Evolutionary conservation across 768 basidiomycete genomes (phyloP).

Genomic region (Phlegmacium glaucopus): DNA sequence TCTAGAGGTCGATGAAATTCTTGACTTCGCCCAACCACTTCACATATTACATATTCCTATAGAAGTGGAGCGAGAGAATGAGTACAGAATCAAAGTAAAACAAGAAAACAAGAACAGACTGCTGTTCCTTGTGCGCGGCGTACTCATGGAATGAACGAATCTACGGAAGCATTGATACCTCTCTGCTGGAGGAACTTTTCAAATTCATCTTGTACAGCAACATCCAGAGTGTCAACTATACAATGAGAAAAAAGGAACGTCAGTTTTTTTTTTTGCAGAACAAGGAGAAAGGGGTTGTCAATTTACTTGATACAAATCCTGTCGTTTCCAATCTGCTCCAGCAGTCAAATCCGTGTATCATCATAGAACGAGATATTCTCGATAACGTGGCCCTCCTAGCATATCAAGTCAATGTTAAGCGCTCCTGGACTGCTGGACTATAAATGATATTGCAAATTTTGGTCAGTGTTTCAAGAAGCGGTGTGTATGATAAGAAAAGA

Average conservation of each 20-base stretch:
- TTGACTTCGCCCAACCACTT: slow-evolving; percentile 84
- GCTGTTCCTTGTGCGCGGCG: slow-evolving; percentile 89
- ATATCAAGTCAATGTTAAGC: no score
- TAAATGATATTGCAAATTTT: no score
- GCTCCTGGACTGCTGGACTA: no score
- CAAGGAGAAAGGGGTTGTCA: slow-evolving; percentile 11
- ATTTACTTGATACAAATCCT: slow-evolving; percentile 83
- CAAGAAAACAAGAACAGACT: slow-evolving; percentile 45
- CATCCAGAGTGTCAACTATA: slow-evolving; percentile 95
- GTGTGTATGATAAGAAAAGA: not conserved
- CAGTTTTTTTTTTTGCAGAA: no score
- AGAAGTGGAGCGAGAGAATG: no score
- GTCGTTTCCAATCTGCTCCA: slow-evolving; percentile 91
- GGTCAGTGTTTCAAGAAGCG: no score
- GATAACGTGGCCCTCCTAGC: no score
- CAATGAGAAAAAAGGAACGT: no score
- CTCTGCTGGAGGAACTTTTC: slow-evolving; percentile 88
- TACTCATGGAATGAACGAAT: slow-evolving; percentile 88
- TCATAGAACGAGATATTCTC: no score
- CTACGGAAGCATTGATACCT: slow-evolving; percentile 79
- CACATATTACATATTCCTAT: slow-evolving; percentile 96
- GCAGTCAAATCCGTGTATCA: no score
- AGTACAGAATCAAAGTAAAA: slow-evolving; percentile 3
- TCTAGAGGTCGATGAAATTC: slow-evolving; percentile 68
- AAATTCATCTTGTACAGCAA: no score